Base-by-base conservation (phyloP, 2,329 filamentous ascomycete species). In the Botrytis porri region DNA sequence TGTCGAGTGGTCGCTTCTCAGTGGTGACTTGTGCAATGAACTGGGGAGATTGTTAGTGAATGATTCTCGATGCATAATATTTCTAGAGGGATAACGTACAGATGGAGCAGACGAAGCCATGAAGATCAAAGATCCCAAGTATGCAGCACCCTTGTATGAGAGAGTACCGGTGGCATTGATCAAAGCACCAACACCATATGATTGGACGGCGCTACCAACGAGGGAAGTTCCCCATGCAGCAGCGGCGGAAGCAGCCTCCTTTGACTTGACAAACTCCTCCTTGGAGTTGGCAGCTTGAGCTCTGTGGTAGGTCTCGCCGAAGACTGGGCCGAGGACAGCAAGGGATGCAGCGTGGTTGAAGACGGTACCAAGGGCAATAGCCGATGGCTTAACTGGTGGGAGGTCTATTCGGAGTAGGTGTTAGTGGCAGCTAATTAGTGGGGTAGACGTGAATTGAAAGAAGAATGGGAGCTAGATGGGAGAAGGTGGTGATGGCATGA, bases 71-170 rank as follows among this genome's bases (percentile, higher is more conserved):
- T 54, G 59, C 14, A 45, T 25, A 65, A 29, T 29, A 6, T 54
- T 54, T 29, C 25, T n/a, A 39, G 43, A 35, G 18, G 14, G 9
- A 45, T 73, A 77, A 88, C 91, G 78, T 90, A 97, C 94, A 74
- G 90, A 90, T 77, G 95, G 95, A 80, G 94, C 95, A 80, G 94
- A 91, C 78, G 91, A 95, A 78, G 95, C 95, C 77, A 94, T 88
- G 88, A 98, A 98, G 87, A 98, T 92, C 82, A 98, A 86, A 75
- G 88, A 88, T 78, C 96, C 96, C 75, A 98, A 88, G 86, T 98
- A 98, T 73, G 95, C 94, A 76, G 96, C 94, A 79, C 96, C 96
- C 89, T 97, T 98, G 88, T 98, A 98, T 85, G 89, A 94, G 76
- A 98, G 87, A 71, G 95, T 98, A 77, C 94, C 95, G 60, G 95